phyloP scores from a whole-genome alignment of 371 early-diverging fungal species.

The Haplosporangium sp. region DNA sequence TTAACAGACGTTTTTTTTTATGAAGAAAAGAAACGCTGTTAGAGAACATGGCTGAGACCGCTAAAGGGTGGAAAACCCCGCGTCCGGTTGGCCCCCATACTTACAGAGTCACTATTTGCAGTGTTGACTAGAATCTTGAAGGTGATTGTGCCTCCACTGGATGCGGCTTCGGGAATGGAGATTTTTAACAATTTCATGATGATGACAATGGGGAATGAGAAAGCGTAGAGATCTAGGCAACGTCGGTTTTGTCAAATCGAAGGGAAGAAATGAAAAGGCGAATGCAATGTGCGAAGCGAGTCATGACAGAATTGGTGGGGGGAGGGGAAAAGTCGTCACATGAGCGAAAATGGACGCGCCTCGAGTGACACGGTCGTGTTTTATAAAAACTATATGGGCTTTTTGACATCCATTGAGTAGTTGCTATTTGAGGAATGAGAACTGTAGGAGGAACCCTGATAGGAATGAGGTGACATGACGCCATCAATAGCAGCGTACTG shows the following conservation, averaged over 20 bases:
- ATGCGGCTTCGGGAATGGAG: constrained; percentile 71
- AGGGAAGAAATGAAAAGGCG: background rate
- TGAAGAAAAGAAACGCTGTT: background rate
- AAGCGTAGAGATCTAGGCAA: background rate
- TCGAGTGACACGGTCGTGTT: too few relatives aligned
- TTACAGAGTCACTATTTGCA: constrained; percentile 30
- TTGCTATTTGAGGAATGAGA: background rate
- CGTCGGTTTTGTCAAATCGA: background rate
- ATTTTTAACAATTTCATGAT: constrained; percentile 37
- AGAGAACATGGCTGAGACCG: background rate
- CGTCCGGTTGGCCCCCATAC: background rate
- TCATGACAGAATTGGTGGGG: too few relatives aligned
- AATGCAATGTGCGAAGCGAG: too few relatives aligned
- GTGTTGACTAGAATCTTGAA: constrained; percentile 65
- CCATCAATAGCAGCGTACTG: constrained; percentile 21
- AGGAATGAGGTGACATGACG: constrained; percentile 12
- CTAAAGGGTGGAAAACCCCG: background rate
- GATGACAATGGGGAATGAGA: background rate
- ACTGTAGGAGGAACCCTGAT: background rate
- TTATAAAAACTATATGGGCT: too few relatives aligned
- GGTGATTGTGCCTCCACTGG: constrained; percentile 69
- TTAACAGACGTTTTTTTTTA: background rate
- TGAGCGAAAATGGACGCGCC: too few relatives aligned
- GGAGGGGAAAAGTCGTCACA: too few relatives aligned
- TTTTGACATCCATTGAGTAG: background rate